A percentile compares a stretch with the other conserved stretches of the same genome.
phyloP scores from a whole-genome alignment of 2,329 filamentous ascomycete genomes.

The Colletotrichum tabaci region DNA sequence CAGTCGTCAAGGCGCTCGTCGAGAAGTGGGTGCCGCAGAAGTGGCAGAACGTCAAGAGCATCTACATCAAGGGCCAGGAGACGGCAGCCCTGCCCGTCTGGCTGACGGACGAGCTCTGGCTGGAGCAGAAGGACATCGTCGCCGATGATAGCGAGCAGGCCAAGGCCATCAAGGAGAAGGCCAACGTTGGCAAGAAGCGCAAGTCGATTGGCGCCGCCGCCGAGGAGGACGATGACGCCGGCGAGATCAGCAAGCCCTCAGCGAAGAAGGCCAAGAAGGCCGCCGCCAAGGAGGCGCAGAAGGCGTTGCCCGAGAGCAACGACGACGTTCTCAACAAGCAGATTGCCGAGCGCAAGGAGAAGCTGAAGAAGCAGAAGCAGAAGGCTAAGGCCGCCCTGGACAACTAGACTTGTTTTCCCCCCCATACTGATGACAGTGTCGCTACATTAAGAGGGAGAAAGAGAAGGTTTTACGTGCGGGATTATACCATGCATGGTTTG shows the following conservation, averaged over 20 bases:
- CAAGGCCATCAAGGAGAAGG: conserved; percentile 63
- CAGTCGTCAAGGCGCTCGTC: conserved; percentile 78
- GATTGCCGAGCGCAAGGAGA: conserved; percentile 72
- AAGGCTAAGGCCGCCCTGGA: conserved; percentile 68
- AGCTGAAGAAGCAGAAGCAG: conserved; percentile 72
- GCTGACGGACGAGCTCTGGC: conserved; percentile 93
- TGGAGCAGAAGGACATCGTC: conserved; percentile 81
- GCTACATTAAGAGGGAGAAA: background rate
- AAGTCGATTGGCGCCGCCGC: conserved; percentile 60
- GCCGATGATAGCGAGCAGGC: conserved; percentile 69
- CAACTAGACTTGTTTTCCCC: conserved; percentile 49
- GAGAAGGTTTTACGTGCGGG: conserved; percentile 34
- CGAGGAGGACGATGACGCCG: conserved; percentile 49
- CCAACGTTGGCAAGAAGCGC: conserved; percentile 77
- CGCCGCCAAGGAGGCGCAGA: conserved; percentile 35
- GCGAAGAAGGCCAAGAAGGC: conserved; percentile 58
- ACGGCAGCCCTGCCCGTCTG: conserved; percentile 95
- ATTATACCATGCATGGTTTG: conserved; percentile 44
- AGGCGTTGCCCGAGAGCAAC: conserved; percentile 58
- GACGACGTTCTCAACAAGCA: conserved; percentile 70
- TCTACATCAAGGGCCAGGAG: conserved; percentile 93
- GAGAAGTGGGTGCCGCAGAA: conserved; percentile 87
- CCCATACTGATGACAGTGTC: background rate
- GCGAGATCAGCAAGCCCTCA: conserved; percentile 53
- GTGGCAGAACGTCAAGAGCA: conserved; percentile 86